These are phyloP conservation scores for Monosporozyma siamensis DNA, from an alignment of 805 yeast species.

Conservation along the genomic window DNA sequence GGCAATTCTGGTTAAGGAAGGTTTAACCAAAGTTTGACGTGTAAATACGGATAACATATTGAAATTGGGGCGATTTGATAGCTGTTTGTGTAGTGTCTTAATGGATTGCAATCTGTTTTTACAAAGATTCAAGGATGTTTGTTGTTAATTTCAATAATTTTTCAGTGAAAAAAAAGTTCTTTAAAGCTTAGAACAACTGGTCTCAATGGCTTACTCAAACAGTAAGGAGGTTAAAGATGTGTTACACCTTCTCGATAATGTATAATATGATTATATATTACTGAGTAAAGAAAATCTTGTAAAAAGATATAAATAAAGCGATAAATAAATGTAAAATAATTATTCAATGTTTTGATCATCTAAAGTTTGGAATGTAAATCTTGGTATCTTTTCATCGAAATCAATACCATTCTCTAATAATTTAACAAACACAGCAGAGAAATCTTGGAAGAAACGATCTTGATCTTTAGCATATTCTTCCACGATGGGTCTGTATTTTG, in stretches of 20 bases:
- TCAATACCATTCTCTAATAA: slow-evolving; percentile 67
- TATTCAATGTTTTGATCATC: slow-evolving; percentile 53
- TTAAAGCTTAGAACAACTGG: no score
- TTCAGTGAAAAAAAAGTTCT: no score
- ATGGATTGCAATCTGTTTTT: no score
- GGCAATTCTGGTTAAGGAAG: neutral
- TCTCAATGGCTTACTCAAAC: no score
- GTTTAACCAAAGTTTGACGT: neutral
- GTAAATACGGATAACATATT: neutral
- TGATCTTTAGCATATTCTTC: slow-evolving; percentile 60
- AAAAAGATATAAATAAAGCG: neutral
- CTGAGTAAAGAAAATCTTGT: neutral
- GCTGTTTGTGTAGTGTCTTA: no score
- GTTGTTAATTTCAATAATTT: no score
- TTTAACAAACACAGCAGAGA: slow-evolving; percentile 57
- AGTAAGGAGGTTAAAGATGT: no score
- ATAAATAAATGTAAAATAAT: no score
- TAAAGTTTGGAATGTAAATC: slow-evolving; percentile 50
- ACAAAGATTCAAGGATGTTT: no score
- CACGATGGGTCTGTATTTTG: slow-evolving; percentile 50
- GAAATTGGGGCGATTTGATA: no score
- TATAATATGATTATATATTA: no score
- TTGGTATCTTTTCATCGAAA: slow-evolving; percentile 41
- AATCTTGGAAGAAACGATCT: slow-evolving; percentile 51
- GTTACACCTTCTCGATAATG: no score